Evolutionary conservation across 2,329 filamentous ascomycete species (phyloP), one percentile per base, ranked within the genome.

Genomic region (Lasiodiplodia citricola): DNA sequence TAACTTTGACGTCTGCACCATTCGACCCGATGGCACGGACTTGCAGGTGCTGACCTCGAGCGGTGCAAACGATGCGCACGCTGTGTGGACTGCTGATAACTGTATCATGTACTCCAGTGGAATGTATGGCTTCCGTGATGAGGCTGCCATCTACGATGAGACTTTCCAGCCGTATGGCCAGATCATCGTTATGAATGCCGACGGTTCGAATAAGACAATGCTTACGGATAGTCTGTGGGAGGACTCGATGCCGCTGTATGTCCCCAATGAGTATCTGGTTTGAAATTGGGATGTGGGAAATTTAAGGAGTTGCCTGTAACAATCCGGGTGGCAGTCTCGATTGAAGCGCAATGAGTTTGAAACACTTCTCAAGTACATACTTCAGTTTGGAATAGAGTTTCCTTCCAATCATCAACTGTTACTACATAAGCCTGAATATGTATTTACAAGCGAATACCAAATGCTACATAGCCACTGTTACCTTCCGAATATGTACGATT

Each of bases 141-240:
- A 84, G 74, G 75, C 76, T 13, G 75, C 78, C 0, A 71, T 79
- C 1, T 83, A 80, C 63, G 82, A 83, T 64, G 70, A 81, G 44
- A 83, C 81, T 0, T 84, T 83, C 71, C 80, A 84, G 73, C 82
- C 80, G 0, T 83, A 83, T 55, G 81, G 81, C 0, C 81, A 83
- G 75, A 80, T 84, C 55, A 75, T 82, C 60, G 68, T 80, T n/a
- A 83, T 83, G 81, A 74, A 83, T 68, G 74, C 74, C 6, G 80
- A 83, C 74, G 82, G 83, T 0, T 74, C 52, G 18, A 56, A 68
- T 7, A 72, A 71, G 66, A 64, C 37, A 13, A 63, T 71, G 28
- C 55, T 71, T 16, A 72, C 71, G 16, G 70, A 74, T 57, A 71
- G 70, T 37, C 69, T 71, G 68, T 74, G 70, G 71, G 71, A 73